Percentiles rank a stretch among this genome's conserved stretches.
phyloP scores from a whole-genome alignment of 345 rosid genomes.

The Geranium rotundifolium region DNA sequence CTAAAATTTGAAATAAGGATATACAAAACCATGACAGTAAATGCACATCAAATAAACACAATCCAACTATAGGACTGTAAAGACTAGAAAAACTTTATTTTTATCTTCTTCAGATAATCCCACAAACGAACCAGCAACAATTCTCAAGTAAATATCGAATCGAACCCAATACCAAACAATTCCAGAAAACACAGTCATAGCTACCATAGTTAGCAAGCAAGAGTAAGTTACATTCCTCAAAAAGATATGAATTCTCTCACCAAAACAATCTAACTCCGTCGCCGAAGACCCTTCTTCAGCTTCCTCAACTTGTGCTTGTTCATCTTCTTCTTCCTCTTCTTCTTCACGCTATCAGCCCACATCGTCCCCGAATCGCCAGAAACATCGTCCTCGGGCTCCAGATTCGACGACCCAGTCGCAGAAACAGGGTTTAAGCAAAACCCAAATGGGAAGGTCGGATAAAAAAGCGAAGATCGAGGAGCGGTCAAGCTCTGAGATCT shows the following conservation, averaged over 20 bases:
- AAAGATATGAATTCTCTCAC: not conserved
- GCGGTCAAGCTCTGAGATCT: not conserved
- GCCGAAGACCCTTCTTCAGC: conserved; percentile 61
- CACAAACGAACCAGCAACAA: not conserved
- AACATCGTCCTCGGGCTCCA: not conserved
- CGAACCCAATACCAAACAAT: not conserved
- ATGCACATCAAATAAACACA: not conserved
- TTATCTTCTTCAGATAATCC: not conserved
- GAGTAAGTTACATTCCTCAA: not conserved
- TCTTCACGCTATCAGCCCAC: conserved; percentile 86
- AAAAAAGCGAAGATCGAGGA: not conserved
- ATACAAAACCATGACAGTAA: not conserved
- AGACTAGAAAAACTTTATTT: not conserved
- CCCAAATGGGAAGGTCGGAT: conserved; percentile 31
- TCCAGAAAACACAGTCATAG: not conserved
- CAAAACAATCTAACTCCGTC: conserved; percentile 2
- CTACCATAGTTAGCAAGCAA: not conserved
- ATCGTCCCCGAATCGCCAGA: conserved; percentile 13
- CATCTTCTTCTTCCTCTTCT: conserved; percentile 98
- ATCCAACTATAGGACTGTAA: not conserved
- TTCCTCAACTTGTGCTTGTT: conserved; percentile 85
- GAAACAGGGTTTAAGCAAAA: conserved; percentile 12
- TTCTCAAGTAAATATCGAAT: not conserved
- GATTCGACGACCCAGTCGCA: conserved; percentile 16
- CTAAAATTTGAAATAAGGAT: not conserved